A percentile compares a stretch with the other conserved stretches of the same genome.
These are phyloP conservation scores for Fusarium pilosicola DNA, from an alignment of 2,329 filamentous ascomycete genomes.

Conservation along the genomic window DNA sequence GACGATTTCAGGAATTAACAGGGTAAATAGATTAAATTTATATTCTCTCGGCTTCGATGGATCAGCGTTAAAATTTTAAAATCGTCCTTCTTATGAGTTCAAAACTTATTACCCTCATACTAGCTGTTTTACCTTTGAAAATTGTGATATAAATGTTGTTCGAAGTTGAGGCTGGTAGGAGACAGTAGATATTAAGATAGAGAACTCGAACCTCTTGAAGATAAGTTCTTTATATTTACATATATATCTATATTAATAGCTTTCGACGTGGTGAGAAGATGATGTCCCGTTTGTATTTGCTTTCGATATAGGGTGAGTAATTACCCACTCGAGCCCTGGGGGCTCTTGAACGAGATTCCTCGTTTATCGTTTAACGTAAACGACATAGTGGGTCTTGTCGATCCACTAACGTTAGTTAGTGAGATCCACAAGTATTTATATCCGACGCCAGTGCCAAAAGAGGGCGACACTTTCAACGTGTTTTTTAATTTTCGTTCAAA, in stretches of 20 bases:
- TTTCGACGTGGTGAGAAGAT: too few species aligned
- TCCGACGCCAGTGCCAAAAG: background rate
- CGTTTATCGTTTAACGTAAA: background rate
- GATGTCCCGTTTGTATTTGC: too few species aligned
- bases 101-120: fast-evolving
- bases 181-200: fast-evolving
- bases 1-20: background rate
- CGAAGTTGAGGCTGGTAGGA: fast-evolving
- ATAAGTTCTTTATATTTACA: too few species aligned
- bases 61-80: too few species aligned
- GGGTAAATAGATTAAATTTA: fast-evolving
- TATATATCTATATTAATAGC: too few species aligned
- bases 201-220: fast-evolving
- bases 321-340: fast-evolving
- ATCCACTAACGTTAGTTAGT: background rate
- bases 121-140: too few species aligned
- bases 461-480: background rate
- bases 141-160: too few species aligned
- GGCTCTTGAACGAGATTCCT: background rate
- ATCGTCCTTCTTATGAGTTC: too few species aligned
- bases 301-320: too few species aligned
- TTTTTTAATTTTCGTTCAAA: background rate
- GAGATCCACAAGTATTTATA: background rate
- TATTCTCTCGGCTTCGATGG: too few species aligned
- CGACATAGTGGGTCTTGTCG: background rate